Conservation (phyloP, 2,329 filamentous ascomycete species). For the Hypoxylon sp. region DNA sequence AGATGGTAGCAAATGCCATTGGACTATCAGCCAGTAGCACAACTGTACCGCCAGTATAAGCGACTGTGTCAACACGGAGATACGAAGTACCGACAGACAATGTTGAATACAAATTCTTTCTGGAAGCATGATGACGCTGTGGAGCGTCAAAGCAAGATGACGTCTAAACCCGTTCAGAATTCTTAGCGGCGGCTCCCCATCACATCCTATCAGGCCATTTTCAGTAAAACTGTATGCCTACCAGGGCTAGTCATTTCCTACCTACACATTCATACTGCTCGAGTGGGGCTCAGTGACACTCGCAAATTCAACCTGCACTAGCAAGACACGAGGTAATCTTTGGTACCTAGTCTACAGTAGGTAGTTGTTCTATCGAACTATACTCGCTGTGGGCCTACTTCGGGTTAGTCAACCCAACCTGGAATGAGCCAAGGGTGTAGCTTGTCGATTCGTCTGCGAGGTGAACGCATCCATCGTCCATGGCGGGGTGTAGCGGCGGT, state of each 20-base stretch:
- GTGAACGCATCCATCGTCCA: constrained; percentile 42
- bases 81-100: constrained; percentile 12
- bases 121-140: constrained; percentile 27
- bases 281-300: constrained; percentile 36
- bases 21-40: constrained; percentile 7
- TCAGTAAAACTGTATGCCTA: constrained; percentile 2
- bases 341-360: constrained; percentile 1
- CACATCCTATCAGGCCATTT: constrained; percentile 29
- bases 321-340: constrained; percentile 16
- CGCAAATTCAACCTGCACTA: constrained; percentile 20
- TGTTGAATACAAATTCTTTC: constrained; percentile 8
- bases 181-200: constrained; percentile 6
- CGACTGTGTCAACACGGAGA: constrained; percentile 8
- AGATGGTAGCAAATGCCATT: constrained; percentile 19
- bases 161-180: constrained; percentile 27
- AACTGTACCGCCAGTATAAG: constrained; percentile 10
- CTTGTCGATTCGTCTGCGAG: constrained; percentile 41
- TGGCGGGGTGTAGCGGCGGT: constrained; percentile 42
- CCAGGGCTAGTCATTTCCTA: constrained; percentile 34
- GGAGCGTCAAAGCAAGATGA: constrained; percentile 34
- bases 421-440: constrained; percentile 29
- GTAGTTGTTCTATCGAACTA: constrained; percentile 23
- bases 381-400: constrained; percentile 28
- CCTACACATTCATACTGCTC: constrained; percentile 32
- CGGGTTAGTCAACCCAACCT: constrained; percentile 32